Percentiles rank a stretch among this genome's conserved stretches.
These are phyloP conservation scores for Rhizomucor pusillus DNA, from an alignment of 371 early-diverging fungal genomes.

Conservation along the genomic window DNA sequence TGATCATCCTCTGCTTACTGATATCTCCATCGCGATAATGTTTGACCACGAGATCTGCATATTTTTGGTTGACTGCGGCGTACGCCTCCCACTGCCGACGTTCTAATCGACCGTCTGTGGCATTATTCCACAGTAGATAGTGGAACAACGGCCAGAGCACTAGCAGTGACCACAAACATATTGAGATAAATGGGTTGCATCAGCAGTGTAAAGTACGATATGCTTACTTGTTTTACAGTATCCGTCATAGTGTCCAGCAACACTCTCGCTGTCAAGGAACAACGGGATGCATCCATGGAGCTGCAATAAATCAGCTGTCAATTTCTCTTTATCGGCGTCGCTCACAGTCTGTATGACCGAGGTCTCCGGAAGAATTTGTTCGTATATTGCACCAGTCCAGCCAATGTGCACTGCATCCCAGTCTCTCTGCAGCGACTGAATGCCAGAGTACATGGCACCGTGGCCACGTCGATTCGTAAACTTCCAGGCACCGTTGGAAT, in stretches of 20 bases:
- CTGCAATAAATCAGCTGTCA: constrained; percentile 41
- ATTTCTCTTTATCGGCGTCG: constrained; percentile 31
- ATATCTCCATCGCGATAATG: constrained; percentile 82
- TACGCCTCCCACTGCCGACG: constrained; percentile 84
- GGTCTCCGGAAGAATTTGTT: constrained; percentile 29
- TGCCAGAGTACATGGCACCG: constrained; percentile 76
- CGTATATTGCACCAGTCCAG: constrained; percentile 59
- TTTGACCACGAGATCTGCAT: constrained; percentile 78
- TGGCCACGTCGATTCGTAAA: constrained; percentile 62
- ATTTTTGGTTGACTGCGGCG: constrained; percentile 79
- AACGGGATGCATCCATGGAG: constrained; percentile 71
- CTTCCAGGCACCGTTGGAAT: constrained; percentile 8
- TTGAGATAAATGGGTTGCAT: constrained; percentile 14
- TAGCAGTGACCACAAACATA: too few species aligned
- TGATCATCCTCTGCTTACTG: constrained; percentile 46
- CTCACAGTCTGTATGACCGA: constrained; percentile 19
- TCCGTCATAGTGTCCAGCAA: constrained; percentile 83
- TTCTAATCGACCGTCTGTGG: constrained; percentile 67
- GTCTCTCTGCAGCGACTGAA: constrained; percentile 47
- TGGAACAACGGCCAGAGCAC: constrained; percentile 98
- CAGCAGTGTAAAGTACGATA: neutral
- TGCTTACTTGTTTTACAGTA: constrained; percentile 85
- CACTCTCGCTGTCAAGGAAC: constrained; percentile 69
- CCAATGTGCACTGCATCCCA: constrained; percentile 66
- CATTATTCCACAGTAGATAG: constrained; percentile 90